Evolutionary conservation across 73 alveolate genomes (phyloP), one percentile per base, ranked within the genome.

Genomic region (Paramecium sonneborni): DNA sequence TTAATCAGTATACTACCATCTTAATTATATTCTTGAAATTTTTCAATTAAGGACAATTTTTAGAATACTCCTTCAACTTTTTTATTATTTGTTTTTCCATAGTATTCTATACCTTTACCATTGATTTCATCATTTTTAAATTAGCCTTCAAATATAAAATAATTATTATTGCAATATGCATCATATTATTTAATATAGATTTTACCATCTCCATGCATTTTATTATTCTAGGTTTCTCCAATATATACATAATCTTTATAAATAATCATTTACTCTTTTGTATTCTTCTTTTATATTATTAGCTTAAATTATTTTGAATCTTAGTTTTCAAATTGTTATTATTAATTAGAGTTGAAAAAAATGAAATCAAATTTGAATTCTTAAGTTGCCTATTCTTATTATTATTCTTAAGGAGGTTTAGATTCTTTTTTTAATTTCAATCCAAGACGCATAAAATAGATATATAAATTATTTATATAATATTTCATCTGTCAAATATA

Each of bases 151-250:
- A 14, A 79, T 12, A 79, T 76, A 79, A 79, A 79, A n/a, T 26
- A 79, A 23, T 34, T 44, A 23, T 32, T 41, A 79, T 79, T 79
- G 74, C 41, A 79, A 46, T 79, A 26, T 0, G 90, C 90, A 79
- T 79, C 90, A 79, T 41, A 39, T 38, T 38, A 6, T 24, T 79
- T 32, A 8, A 79, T 79, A 43, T 43, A 79, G 21, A 79, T 79
- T 46, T 79, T 79, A 43, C 90, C 90, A 24, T 24, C 15, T 43
- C 90, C 90, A 24, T 79, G 37, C 87, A 74, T 74, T 37, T 74
- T 34, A 21, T 74, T 34, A 37, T 28, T 37, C 14, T 12, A 6
- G 0, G 38, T 8, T n/a, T 74, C 67, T 34, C 87, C 87, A 37
- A 39, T 35, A 39, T 74, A 74, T n/a, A 74, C 24, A 39, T 9